Percentiles rank a stretch among this genome's conserved stretches.
Conservation (phyloP, 352 stramenopile species). For the Phytopythium ostracodes region DNA sequence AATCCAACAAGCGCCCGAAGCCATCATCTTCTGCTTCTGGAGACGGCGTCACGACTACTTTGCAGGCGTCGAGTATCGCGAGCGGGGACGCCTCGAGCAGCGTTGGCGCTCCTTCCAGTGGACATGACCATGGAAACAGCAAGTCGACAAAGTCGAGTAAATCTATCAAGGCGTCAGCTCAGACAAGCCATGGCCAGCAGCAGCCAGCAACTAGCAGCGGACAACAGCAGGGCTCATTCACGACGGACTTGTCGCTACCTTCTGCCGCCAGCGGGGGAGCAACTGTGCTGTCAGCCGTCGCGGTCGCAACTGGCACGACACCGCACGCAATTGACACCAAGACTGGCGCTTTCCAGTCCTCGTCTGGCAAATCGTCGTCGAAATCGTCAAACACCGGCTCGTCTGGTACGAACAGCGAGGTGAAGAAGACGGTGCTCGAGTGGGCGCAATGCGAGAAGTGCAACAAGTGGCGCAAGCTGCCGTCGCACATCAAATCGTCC, state of each 20-base stretch:
- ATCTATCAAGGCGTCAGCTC: background rate
- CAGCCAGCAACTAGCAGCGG: background rate
- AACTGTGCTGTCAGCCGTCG: background rate
- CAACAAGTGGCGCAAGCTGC: conserved; percentile 95
- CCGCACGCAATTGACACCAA: conserved; percentile 11
- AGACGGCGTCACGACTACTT: conserved; percentile 7
- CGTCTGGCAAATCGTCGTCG: background rate
- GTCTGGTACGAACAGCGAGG: conserved; percentile 2
- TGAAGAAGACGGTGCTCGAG: conserved; percentile 83
- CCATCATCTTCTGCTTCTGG: conserved; percentile 7
- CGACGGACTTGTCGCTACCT: background rate
- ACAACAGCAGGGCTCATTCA: background rate
- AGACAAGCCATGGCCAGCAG: background rate
- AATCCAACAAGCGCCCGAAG: conserved; percentile 48
- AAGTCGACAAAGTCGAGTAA: conserved; percentile 4
- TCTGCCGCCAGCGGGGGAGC: background rate
- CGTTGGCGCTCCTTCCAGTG: background rate
- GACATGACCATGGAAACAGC: background rate
- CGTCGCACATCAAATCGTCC: conserved; percentile 87
- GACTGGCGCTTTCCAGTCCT: background rate
- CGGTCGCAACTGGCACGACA: conserved; percentile 3
- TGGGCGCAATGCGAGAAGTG: conserved; percentile 97
- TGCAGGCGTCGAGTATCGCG: background rate
- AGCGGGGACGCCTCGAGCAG: conserved; percentile 1
- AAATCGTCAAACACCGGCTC: conserved; percentile 4